Conservation (phyloP, 192 early-diverging fungal species). For the Podila verticillata region DNA sequence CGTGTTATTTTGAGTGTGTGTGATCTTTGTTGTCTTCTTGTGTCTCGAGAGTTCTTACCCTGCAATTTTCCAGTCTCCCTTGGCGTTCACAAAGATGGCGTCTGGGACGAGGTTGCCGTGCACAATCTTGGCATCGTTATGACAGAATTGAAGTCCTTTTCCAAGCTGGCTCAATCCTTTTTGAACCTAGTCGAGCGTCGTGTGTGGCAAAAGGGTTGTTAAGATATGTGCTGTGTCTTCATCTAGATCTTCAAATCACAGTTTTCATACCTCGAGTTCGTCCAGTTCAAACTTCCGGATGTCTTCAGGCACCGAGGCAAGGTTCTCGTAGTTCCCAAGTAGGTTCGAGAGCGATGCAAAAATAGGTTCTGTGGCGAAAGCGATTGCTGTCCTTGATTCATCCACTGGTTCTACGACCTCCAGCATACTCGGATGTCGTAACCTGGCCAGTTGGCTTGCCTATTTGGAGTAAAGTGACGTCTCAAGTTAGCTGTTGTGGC, state of each 20-base stretch:
- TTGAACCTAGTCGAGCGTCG: constrained; percentile 61
- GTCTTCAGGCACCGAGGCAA: constrained; percentile 48
- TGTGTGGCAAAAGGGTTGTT: too few relatives aligned
- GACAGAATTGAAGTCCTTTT: constrained; percentile 81
- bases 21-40: background rate
- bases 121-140: constrained; percentile 74
- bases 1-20: background rate
- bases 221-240: background rate
- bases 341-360: constrained; percentile 70
- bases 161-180: constrained; percentile 80
- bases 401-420: constrained; percentile 80
- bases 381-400: constrained; percentile 69
- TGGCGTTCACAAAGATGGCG: constrained; percentile 79
- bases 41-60: constrained; percentile 54
- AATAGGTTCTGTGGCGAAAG: constrained; percentile 84
- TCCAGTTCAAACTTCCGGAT: constrained; percentile 75
- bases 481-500: too few relatives aligned
- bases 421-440: constrained; percentile 83
- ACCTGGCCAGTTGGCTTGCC: constrained; percentile 71
- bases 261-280: constrained; percentile 69
- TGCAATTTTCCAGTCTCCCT: constrained; percentile 86
- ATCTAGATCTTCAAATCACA: background rate
- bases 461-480: constrained; percentile 4
- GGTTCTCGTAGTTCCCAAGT: constrained; percentile 62
- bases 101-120: constrained; percentile 80